phyloP scores from a whole-genome alignment of 176 grass and related monocot genomes.

The Carex parvula region DNA sequence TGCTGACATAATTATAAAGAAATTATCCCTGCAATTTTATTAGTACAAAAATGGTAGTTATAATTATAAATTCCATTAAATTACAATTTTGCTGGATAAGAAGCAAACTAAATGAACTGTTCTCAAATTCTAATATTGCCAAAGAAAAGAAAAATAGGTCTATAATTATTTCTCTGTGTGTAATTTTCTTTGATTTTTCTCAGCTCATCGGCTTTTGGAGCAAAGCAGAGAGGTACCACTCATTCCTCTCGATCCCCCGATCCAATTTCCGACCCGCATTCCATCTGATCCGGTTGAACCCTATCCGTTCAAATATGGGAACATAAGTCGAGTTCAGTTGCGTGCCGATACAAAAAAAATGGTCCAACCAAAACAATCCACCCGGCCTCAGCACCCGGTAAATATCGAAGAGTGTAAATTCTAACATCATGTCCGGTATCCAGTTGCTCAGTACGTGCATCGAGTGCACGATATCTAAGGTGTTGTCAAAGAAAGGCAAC shows the following conservation, averaged over 20 bases:
- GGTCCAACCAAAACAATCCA: slow-evolving; percentile 55
- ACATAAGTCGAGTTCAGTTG: slow-evolving; percentile 39
- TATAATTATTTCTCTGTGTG: background rate
- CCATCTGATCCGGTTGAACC: slow-evolving; percentile 41
- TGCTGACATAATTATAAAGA: background rate
- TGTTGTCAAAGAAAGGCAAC: slow-evolving; percentile 68
- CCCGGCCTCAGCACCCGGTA: slow-evolving; percentile 62
- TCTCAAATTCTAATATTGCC: background rate
- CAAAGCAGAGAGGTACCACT: slow-evolving; percentile 49
- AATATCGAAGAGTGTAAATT: slow-evolving; percentile 53
- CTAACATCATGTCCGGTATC: slow-evolving; percentile 41
- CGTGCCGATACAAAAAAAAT: slow-evolving; percentile 39
- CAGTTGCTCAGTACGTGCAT: slow-evolving; percentile 51
- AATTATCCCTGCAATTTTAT: background rate
- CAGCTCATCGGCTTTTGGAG: slow-evolving; percentile 39
- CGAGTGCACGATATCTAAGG: slow-evolving; percentile 56
- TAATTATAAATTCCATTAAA: background rate
- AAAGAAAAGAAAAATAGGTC: background rate
- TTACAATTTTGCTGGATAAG: background rate
- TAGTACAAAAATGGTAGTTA: background rate
- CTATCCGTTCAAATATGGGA: slow-evolving; percentile 32
- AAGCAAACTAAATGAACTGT: background rate
- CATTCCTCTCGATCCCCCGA: slow-evolving; percentile 28
- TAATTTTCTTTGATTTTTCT: slow-evolving; percentile 12
- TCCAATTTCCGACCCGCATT: slow-evolving; percentile 34